Conservation (phyloP, 371 early-diverging fungal species). For the Zopfochytrium polystomum region DNA sequence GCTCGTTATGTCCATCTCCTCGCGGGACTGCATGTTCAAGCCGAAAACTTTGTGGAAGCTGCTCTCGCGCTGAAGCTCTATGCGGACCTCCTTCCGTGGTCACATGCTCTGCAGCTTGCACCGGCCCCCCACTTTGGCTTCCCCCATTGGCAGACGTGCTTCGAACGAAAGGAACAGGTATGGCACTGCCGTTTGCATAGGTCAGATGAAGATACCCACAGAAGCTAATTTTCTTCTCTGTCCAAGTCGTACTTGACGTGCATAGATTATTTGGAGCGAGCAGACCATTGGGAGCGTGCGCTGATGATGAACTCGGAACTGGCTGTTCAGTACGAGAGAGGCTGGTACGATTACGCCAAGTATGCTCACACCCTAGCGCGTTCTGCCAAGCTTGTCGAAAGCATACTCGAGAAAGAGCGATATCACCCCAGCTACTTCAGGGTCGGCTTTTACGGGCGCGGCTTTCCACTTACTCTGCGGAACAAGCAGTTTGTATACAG, state of each 20-base stretch:
- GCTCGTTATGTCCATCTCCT: constrained; percentile 70
- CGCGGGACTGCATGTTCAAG: constrained; percentile 58
- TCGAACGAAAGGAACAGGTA: constrained; percentile 62
- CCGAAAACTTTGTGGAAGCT: constrained; percentile 65
- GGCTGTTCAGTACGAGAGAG: constrained; percentile 54
- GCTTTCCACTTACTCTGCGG: constrained; percentile 57
- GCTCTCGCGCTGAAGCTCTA: constrained; percentile 67
- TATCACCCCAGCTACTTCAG: constrained; percentile 71
- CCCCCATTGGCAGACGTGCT: constrained; percentile 49
- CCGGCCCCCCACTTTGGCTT: constrained; percentile 58
- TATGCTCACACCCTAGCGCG: constrained; percentile 54
- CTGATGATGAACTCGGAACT: constrained; percentile 63
- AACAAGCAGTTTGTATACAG: constrained; percentile 71
- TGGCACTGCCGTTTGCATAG: not conserved
- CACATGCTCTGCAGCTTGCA: constrained; percentile 37
- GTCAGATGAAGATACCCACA: too few species aligned
- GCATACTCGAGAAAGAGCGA: constrained; percentile 60
- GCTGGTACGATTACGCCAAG: constrained; percentile 56
- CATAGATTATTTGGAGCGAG: constrained; percentile 60
- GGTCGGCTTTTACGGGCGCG: constrained; percentile 72
- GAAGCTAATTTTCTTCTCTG: not conserved
- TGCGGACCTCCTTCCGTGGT: constrained; percentile 68
- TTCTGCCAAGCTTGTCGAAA: constrained; percentile 57
- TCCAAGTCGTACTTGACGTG: constrained; percentile 56
- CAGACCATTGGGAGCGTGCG: constrained; percentile 71